Evolutionary conservation across 805 yeast species (phyloP), one percentile per base, ranked within the genome.

Genomic region (Cyberlindnera meyerae): DNA sequence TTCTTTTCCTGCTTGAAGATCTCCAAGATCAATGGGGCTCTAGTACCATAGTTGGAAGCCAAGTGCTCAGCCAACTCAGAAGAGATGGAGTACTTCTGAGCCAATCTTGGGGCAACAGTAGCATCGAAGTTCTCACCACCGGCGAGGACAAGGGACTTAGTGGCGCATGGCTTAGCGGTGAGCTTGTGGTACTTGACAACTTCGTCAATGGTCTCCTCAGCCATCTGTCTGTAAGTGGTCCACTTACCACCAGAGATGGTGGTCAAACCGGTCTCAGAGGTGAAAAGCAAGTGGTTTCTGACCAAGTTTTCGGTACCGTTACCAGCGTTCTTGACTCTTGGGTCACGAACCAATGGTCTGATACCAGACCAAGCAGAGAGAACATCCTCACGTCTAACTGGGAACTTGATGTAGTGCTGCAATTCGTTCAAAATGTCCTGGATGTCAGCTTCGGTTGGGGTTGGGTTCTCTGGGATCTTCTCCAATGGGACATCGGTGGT

Each of bases 181-280:
- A 71, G 64, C 32, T 62, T 51, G 36, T 71, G 68, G 34, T 65
- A 64, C 55, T 75, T 68, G 32, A 85, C 70, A 36, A 83, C 77
- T 49, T 76, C 77, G 60, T 85, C 80, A 31, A 89, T 79, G 30
- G 96, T 85, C 66, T 90, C 96, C 66, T 89, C 80, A 16, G 97
- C 96, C 97, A 89, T 89, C 68, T 87, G 95, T 68, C 97, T 76
- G 70, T 89, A 90, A 25, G 97, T 89, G 36, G 97, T 89, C 97
- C 97, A 89, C 67, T 89, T 89, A 61, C 97, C 97, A 54, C 97
- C 97, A 14, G 95, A 81, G 48, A 89, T 83, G 27, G 97, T 89
- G 27, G 89, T 70, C 49, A 89, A 73, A 18, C 90, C 93, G 38
- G 82, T 71, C 40, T 71, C 77, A 24, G 94, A 75, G 21, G 76